Percentiles rank a stretch among this genome's conserved stretches.
phyloP scores from a whole-genome alignment of 2,329 filamentous ascomycete genomes.

The Aspergillus felis region DNA sequence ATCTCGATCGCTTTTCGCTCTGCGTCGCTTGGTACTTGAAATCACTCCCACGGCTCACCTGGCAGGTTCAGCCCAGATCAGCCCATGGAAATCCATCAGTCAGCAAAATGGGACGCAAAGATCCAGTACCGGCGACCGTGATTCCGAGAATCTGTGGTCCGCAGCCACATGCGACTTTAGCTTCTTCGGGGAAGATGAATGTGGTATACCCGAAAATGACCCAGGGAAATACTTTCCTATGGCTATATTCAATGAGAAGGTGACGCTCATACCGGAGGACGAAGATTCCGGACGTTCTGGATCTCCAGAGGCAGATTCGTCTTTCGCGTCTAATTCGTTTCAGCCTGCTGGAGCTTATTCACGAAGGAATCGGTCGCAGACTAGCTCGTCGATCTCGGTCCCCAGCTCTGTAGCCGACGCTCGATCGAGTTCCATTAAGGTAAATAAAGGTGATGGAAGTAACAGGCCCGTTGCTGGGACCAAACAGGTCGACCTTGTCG shows the following conservation, averaged over 20 bases:
- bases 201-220: slow-evolving; percentile 46
- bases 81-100: slow-evolving; percentile 39
- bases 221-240: slow-evolving; percentile 44
- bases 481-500: slow-evolving; percentile 48
- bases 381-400: slow-evolving; percentile 3
- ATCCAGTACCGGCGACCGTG: slow-evolving; percentile 56
- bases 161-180: slow-evolving; percentile 59
- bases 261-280: slow-evolving; percentile 37
- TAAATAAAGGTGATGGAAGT: background rate
- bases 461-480: slow-evolving; percentile 9
- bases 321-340: slow-evolving; percentile 7
- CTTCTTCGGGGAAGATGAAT: slow-evolving; percentile 58
- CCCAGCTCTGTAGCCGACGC: background rate
- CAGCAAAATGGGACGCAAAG: slow-evolving; percentile 47
- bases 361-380: background rate
- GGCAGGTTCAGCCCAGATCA: slow-evolving; percentile 11
- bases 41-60: slow-evolving; percentile 36
- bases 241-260: slow-evolving; percentile 41
- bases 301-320: slow-evolving; percentile 10
- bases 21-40: slow-evolving; percentile 55
- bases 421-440: background rate
- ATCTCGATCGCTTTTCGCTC: slow-evolving; percentile 51
- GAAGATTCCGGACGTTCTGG: slow-evolving; percentile 20
- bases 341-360: slow-evolving; percentile 2
- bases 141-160: slow-evolving; percentile 58